Evolutionary conservation across 2,329 filamentous ascomycete genomes (phyloP).

Genomic region (Ilyonectria destructans): DNA sequence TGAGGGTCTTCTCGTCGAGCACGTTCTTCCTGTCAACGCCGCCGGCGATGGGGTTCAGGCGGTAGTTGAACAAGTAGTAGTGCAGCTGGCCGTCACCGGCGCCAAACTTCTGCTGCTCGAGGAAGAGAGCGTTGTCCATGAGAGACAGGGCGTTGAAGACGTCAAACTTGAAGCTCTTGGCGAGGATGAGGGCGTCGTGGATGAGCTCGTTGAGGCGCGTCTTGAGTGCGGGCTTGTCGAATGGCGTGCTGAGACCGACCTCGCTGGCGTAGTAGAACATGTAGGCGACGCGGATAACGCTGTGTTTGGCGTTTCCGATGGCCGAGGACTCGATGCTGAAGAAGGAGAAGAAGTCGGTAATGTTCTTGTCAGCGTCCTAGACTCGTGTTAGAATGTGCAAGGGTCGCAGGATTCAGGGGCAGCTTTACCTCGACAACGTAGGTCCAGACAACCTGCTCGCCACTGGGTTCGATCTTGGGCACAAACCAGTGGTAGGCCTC

Average conservation of each 20-base stretch:
- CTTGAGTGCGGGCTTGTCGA: slow-evolving; percentile 76
- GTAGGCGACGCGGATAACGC: slow-evolving; percentile 90
- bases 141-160: slow-evolving; percentile 97
- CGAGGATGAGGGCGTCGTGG: slow-evolving; percentile 88
- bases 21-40: slow-evolving; percentile 87
- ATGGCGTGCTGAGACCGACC: slow-evolving; percentile 75
- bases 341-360: slow-evolving; percentile 98
- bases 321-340: slow-evolving; percentile 95
- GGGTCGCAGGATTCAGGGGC: background rate
- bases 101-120: slow-evolving; percentile 95
- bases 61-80: slow-evolving; percentile 98
- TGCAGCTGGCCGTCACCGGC: slow-evolving; percentile 95
- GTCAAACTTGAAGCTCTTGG: slow-evolving; percentile 89
- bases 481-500: slow-evolving; percentile 94
- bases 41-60: slow-evolving; percentile 86
- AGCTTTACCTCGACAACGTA: slow-evolving; percentile 86
- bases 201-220: slow-evolving; percentile 85
- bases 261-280: slow-evolving; percentile 98
- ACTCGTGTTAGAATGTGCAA: background rate
- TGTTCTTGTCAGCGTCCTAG: slow-evolving; percentile 77
- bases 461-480: slow-evolving; percentile 71
- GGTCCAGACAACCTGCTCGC: slow-evolving; percentile 90
- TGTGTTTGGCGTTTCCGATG: slow-evolving; percentile 85
- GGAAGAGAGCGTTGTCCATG: slow-evolving; percentile 94
- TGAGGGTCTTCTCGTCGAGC: slow-evolving; percentile 83